Evolutionary conservation across 441 rosid genomes (phyloP).

Genomic region (Daphne laureola): DNA sequence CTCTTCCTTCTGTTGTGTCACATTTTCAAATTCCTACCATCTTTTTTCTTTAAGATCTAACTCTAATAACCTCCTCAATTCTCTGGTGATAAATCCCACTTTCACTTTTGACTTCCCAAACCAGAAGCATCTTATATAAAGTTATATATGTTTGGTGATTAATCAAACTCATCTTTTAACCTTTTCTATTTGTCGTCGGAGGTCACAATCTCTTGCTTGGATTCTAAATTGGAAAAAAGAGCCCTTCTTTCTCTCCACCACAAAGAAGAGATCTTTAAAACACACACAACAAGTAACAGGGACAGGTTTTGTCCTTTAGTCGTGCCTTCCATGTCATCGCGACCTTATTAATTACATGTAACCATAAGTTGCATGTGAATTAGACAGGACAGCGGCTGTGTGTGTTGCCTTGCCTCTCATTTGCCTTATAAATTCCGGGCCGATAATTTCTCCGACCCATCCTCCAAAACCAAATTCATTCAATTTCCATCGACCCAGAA

Average conservation of each 20-base stretch:
- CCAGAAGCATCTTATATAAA: too few relatives aligned
- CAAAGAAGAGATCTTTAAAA: neutral
- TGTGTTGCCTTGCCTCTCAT: neutral
- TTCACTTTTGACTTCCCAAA: neutral
- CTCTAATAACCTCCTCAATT: conserved; percentile 6
- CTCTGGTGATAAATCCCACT: conserved; percentile 22
- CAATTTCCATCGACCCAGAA: conserved; percentile 5
- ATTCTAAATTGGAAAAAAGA: conserved; percentile 4
- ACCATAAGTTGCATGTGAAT: conserved; percentile 3
- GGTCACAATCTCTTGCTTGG: too few relatives aligned
- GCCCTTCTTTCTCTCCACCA: too few relatives aligned
- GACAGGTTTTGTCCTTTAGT: conserved; percentile 17
- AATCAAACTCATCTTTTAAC: too few relatives aligned
- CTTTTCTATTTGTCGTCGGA: too few relatives aligned
- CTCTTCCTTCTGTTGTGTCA: conserved; percentile 10
- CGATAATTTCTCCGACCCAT: neutral
- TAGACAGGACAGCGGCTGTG: neutral
- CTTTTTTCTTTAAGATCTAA: neutral
- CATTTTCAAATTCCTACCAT: conserved; percentile 11
- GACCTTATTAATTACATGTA: conserved; percentile 8
- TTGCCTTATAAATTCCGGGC: conserved; percentile 14
- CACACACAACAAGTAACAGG: neutral
- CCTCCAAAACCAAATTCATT: neutral
- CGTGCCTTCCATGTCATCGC: conserved; percentile 13
- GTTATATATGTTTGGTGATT: too few relatives aligned